Evolutionary conservation across 495 filamentous ascomycete genomes (phyloP).

Genomic region (Pyrenopolyporus hunteri): DNA sequence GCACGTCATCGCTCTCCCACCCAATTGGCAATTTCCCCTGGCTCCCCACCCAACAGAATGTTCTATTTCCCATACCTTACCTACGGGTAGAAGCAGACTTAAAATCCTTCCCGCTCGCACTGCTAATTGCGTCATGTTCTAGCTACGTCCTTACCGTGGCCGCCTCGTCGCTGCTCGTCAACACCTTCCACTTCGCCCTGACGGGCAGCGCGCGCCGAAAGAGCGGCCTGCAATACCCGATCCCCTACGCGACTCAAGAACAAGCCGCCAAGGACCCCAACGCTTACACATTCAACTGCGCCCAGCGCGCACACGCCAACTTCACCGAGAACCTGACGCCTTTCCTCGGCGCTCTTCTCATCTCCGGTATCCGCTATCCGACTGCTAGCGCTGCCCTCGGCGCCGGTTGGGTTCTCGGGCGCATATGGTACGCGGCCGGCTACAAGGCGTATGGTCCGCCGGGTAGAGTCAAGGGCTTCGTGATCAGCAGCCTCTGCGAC

Average conservation of each 20-base stretch:
- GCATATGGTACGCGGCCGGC: constrained; percentile 64
- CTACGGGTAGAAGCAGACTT: not conserved
- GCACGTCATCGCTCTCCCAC: constrained; percentile 14
- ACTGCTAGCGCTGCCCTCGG: constrained; percentile 58
- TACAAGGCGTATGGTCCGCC: constrained; percentile 56
- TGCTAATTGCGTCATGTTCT: constrained; percentile 14
- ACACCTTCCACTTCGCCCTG: constrained; percentile 56
- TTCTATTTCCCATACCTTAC: no score
- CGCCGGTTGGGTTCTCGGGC: constrained; percentile 60
- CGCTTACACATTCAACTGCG: constrained; percentile 58
- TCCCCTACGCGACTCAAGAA: constrained; percentile 65
- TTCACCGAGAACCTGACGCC: constrained; percentile 70
- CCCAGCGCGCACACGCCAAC: constrained; percentile 75
- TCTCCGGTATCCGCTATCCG: constrained; percentile 64
- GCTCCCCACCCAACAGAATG: no score
- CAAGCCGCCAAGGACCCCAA: constrained; percentile 61
- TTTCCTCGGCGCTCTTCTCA: constrained; percentile 62
- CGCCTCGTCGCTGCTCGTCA: constrained; percentile 64
- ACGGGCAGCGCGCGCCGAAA: constrained; percentile 55
- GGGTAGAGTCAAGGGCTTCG: constrained; percentile 41
- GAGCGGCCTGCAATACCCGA: constrained; percentile 67
- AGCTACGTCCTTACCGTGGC: constrained; percentile 66
- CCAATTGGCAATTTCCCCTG: constrained; percentile 14
- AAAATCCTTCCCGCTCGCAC: constrained; percentile 8
- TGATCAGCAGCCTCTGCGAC: constrained; percentile 29